Evolutionary conservation across 176 grass and related monocot species (phyloP).

Genomic region (Phoenix dactylifera): DNA sequence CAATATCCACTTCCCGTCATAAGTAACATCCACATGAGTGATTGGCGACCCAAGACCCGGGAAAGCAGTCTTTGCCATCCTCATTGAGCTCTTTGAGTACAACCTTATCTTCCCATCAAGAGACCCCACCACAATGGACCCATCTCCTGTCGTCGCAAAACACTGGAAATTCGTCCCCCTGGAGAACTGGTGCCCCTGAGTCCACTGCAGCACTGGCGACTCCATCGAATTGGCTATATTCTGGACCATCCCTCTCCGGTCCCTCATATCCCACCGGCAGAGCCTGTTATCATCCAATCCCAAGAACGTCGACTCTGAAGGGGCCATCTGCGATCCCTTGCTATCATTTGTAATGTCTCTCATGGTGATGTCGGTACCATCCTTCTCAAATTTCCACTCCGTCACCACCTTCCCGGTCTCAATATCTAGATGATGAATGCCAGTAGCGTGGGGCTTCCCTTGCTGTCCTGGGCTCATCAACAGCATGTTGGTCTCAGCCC

Average conservation of each 20-base stretch:
- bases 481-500: conserved; percentile 83
- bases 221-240: conserved; percentile 43
- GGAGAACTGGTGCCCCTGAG: conserved; percentile 83
- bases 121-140: conserved; percentile 84
- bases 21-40: conserved; percentile 90
- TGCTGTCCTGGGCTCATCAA: conserved; percentile 89
- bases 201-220: conserved; percentile 65
- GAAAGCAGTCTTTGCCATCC: conserved; percentile 94
- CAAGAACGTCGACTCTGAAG: conserved; percentile 77
- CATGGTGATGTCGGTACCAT: conserved; percentile 72
- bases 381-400: conserved; percentile 86
- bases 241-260: conserved; percentile 63
- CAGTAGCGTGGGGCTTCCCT: conserved; percentile 69
- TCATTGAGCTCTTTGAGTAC: conserved; percentile 94
- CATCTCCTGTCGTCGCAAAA: conserved; percentile 78
- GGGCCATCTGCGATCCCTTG: conserved; percentile 82
- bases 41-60: conserved; percentile 86
- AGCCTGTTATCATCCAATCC: conserved; percentile 73
- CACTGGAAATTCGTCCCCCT: conserved; percentile 84
- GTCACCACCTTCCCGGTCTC: conserved; percentile 80
- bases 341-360: conserved; percentile 79
- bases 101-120: conserved; percentile 87
- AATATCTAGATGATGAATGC: conserved; percentile 71
- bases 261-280: conserved; percentile 88
- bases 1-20: conserved; percentile 75